These are phyloP conservation scores for Botrytis fabae DNA, from an alignment of 2,329 filamentous ascomycete genomes.

Conservation along the genomic window DNA sequence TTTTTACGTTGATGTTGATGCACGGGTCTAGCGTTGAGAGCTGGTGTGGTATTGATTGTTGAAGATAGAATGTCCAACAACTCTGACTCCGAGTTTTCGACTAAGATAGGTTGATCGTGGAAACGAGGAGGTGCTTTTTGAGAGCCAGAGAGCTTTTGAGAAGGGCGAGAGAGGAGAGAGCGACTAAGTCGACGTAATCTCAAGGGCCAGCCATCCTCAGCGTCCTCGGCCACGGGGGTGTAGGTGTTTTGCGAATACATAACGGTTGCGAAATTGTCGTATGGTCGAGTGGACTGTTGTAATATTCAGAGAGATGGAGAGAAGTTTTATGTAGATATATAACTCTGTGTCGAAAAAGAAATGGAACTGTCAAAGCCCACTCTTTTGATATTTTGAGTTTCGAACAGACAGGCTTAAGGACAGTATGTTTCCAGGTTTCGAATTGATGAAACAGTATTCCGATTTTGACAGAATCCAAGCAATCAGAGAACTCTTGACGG, in stretches of 20 bases:
- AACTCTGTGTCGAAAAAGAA: neutral
- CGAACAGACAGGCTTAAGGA: neutral
- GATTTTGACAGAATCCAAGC: neutral
- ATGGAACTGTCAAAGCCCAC: constrained; percentile 4
- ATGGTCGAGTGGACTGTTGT: neutral
- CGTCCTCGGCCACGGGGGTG: neutral
- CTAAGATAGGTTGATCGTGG: neutral
- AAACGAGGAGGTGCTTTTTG: neutral
- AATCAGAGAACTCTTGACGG: neutral
- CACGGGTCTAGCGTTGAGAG: neutral
- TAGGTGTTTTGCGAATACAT: neutral
- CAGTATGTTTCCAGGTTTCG: neutral
- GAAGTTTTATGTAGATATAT: neutral
- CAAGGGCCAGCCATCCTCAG: neutral
- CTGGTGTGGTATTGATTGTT: constrained; percentile 3
- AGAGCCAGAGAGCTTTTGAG: neutral
- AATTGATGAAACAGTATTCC: neutral
- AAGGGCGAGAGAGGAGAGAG: neutral
- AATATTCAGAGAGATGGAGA: neutral
- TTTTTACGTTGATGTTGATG: neutral
- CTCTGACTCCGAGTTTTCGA: neutral
- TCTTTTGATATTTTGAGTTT: constrained; percentile 3
- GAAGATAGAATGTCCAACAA: constrained; percentile 3
- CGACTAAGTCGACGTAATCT: neutral
- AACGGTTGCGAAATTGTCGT: neutral